Percentiles rank a stretch among this genome's conserved stretches.
These are phyloP conservation scores for Neurospora sp. DNA, from an alignment of 2,329 filamentous ascomycete genomes.

Conservation along the genomic window DNA sequence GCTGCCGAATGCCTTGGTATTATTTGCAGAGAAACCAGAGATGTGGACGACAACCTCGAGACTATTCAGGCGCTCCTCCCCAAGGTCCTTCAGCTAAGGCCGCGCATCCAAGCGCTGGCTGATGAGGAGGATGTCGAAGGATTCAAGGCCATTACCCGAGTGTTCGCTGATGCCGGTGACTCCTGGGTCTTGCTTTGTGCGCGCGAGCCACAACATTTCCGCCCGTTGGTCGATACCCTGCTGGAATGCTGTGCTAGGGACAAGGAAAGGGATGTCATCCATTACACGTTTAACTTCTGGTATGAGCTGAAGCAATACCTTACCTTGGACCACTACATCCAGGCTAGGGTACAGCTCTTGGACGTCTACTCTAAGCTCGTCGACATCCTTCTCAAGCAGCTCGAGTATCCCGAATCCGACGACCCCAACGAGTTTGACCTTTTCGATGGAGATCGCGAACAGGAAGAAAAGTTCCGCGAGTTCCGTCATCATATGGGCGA, in stretches of 20 bases:
- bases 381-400: slow-evolving; percentile 82
- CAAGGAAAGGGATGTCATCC: slow-evolving; percentile 81
- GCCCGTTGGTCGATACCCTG: slow-evolving; percentile 76
- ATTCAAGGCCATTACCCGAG: slow-evolving; percentile 78
- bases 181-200: slow-evolving; percentile 91
- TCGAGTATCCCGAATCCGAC: slow-evolving; percentile 77
- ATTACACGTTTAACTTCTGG: slow-evolving; percentile 95
- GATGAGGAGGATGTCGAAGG: slow-evolving; percentile 76
- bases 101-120: slow-evolving; percentile 65
- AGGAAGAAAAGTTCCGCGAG: slow-evolving; percentile 93
- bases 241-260: slow-evolving; percentile 87
- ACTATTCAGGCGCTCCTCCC: slow-evolving; percentile 79
- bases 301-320: slow-evolving; percentile 97
- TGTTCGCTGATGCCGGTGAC: slow-evolving; percentile 89
- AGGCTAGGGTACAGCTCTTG: slow-evolving; percentile 65
- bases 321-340: slow-evolving; percentile 79
- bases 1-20: slow-evolving; percentile 89
- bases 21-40: slow-evolving; percentile 82
- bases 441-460: slow-evolving; percentile 90
- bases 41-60: slow-evolving; percentile 81
- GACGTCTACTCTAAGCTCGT: slow-evolving; percentile 84
- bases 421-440: slow-evolving; percentile 67
- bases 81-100: slow-evolving; percentile 63
- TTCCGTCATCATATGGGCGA: slow-evolving; percentile 98
- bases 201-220: slow-evolving; percentile 71